These are phyloP conservation scores for Apophysomyces elegans DNA, from an alignment of 371 early-diverging fungal species.

Conservation along the genomic window DNA sequence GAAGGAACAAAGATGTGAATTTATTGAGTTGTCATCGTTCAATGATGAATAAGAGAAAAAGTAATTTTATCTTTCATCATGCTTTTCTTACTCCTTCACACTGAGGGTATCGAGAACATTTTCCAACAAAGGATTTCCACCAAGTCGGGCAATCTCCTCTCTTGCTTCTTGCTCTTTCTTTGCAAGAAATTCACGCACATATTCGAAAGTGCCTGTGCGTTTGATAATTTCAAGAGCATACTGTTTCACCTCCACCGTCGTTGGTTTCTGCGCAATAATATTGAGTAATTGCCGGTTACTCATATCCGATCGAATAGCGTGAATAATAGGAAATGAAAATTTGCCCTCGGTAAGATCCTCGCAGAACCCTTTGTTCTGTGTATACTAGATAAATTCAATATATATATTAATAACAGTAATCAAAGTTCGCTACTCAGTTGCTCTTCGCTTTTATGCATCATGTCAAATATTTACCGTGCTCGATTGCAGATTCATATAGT, in stretches of 20 bases:
- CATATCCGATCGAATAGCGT: constrained; percentile 71
- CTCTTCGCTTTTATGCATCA: neutral
- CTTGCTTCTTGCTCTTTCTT: constrained; percentile 64
- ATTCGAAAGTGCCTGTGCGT: constrained; percentile 77
- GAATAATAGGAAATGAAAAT: constrained; percentile 93
- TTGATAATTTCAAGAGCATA: constrained; percentile 85
- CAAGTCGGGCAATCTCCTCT: constrained; percentile 65
- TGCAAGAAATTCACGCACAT: constrained; percentile 64
- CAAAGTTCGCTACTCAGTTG: neutral
- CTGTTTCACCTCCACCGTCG: constrained; percentile 80
- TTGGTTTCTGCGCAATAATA: constrained; percentile 86
- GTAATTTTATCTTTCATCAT: neutral
- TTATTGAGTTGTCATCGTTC: too few species aligned
- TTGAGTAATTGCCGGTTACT: constrained; percentile 69
- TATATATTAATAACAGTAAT: too few species aligned
- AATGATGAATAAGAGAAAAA: neutral
- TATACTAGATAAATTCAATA: constrained; percentile 59
- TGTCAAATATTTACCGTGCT: constrained; percentile 52
- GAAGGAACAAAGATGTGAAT: too few species aligned
- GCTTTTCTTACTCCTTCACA: constrained; percentile 15
- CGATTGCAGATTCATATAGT: constrained; percentile 91
- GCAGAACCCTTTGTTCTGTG: constrained; percentile 92
- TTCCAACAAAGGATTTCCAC: constrained; percentile 78
- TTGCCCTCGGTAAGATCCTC: constrained; percentile 98
- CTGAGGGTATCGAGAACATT: constrained; percentile 50